Evolutionary conservation across 1,284 basidiomycete genomes (phyloP).

Genomic region (Earliella scabrosa): DNA sequence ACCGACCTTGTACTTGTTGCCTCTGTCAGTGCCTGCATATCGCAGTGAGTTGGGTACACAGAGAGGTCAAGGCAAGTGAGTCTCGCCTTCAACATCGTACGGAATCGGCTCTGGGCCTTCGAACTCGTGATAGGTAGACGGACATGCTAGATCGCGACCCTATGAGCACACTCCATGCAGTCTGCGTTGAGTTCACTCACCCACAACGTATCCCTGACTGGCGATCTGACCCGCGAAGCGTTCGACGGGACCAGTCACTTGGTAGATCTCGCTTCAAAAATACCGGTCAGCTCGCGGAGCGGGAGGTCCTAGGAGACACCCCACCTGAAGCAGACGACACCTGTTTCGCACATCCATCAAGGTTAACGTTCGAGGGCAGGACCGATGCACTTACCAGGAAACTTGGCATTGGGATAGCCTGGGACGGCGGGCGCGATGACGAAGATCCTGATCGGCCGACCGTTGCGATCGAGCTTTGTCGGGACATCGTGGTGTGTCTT

Average conservation of each 20-base stretch:
- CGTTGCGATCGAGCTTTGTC: constrained; percentile 64
- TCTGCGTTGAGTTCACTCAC: constrained; percentile 40
- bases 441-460: constrained; percentile 77
- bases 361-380: constrained; percentile 15
- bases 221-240: constrained; percentile 93
- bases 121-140: constrained; percentile 89
- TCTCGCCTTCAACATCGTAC: constrained; percentile 80
- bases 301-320: neutral
- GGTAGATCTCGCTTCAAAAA: constrained; percentile 75
- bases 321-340: constrained; percentile 81
- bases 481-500: constrained; percentile 79
- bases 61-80: neutral
- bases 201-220: constrained; percentile 83
- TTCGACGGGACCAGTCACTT: constrained; percentile 86
- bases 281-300: neutral
- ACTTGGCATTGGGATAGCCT: constrained; percentile 81
- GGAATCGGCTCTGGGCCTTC: constrained; percentile 85
- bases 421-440: constrained; percentile 73
- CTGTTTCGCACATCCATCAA: constrained; percentile 42
- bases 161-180: too few species aligned
- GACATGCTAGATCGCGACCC: constrained; percentile 61
- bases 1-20: constrained; percentile 88
- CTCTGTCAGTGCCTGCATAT: constrained; percentile 70
- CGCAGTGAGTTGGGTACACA: constrained; percentile 15
- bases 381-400: constrained; percentile 58